phyloP scores from a whole-genome alignment of 2,329 filamentous ascomycete species.

The Alternaria hordeiaustralica region DNA sequence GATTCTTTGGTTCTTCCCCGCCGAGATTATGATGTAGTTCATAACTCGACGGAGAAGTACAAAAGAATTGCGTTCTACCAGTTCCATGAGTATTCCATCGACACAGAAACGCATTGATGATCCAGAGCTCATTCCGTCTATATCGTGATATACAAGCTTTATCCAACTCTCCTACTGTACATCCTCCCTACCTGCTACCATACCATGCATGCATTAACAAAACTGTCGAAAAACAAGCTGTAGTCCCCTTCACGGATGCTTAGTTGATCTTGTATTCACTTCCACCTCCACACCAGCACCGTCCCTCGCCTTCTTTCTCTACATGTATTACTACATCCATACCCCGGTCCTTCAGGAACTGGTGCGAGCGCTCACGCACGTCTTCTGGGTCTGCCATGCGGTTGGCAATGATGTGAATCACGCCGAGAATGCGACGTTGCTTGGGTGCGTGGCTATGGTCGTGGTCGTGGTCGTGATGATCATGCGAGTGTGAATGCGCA shows the following conservation, averaged over 20 bases:
- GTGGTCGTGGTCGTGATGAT: conserved; percentile 40
- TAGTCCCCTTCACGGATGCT: not conserved
- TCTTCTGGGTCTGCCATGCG: conserved; percentile 78
- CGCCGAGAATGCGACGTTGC: conserved; percentile 69
- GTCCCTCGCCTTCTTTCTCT: conserved; percentile 78
- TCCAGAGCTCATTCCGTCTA: not conserved
- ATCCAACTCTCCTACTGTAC: not conserved
- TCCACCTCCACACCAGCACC: conserved; percentile 67
- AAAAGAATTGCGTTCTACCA: too few species aligned
- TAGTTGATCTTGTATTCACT: conserved; percentile 9
- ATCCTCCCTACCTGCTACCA: not conserved
- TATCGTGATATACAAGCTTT: not conserved
- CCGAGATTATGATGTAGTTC: too few species aligned
- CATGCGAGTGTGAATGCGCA: conserved; percentile 6
- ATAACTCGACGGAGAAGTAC: too few species aligned
- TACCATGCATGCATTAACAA: not conserved
- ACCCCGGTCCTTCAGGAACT: conserved; percentile 72
- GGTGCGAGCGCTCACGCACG: conserved; percentile 76
- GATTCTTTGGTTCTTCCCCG: too few species aligned
- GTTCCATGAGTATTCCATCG: not conserved
- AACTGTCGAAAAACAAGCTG: not conserved
- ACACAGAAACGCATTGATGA: not conserved
- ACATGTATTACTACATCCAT: conserved; percentile 89
- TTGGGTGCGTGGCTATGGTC: conserved; percentile 39
- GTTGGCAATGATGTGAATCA: conserved; percentile 84